Conservation (phyloP, 345 rosid species). For the Carallia pectinifolia region DNA sequence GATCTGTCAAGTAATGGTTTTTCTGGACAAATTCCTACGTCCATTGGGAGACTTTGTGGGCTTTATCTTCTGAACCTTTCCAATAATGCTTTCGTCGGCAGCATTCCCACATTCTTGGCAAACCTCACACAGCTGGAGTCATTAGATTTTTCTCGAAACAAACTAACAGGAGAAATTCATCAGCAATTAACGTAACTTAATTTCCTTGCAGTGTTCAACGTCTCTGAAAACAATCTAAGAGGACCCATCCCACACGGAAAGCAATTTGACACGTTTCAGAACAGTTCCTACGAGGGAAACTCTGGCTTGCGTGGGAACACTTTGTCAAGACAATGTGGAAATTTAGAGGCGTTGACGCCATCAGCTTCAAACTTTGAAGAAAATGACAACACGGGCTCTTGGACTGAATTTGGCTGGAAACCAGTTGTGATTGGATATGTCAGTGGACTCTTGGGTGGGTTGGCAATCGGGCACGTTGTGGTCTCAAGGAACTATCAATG, state of each 20-base stretch:
- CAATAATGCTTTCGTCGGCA: not conserved
- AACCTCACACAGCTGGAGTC: conserved; percentile 6
- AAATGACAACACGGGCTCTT: not conserved
- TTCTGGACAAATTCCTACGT: not conserved
- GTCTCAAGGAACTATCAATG: not conserved
- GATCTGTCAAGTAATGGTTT: conserved; percentile 3
- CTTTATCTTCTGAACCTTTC: conserved; percentile 8
- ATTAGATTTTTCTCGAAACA: conserved; percentile 8
- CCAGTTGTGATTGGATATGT: conserved; percentile 16
- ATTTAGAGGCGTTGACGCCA: not conserved
- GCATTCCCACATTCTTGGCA: not conserved
- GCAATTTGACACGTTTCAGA: conserved; percentile 3
- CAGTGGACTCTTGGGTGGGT: conserved; percentile 8
- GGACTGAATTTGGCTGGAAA: conserved; percentile 14
- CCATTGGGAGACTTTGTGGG: not conserved
- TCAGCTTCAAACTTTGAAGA: not conserved
- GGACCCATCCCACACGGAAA: conserved; percentile 6
- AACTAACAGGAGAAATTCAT: conserved; percentile 5
- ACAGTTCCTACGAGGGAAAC: conserved; percentile 7
- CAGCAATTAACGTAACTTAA: not conserved
- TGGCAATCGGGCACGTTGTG: not conserved
- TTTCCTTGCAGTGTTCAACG: not conserved
- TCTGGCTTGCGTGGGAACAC: conserved; percentile 22
- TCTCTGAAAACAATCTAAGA: not conserved
- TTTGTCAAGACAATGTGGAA: not conserved